A percentile compares a stretch with the other conserved stretches of the same genome.
Evolutionary conservation across 164 flowering plant genomes (phyloP).

Genomic region (Berberis vulgaris): DNA sequence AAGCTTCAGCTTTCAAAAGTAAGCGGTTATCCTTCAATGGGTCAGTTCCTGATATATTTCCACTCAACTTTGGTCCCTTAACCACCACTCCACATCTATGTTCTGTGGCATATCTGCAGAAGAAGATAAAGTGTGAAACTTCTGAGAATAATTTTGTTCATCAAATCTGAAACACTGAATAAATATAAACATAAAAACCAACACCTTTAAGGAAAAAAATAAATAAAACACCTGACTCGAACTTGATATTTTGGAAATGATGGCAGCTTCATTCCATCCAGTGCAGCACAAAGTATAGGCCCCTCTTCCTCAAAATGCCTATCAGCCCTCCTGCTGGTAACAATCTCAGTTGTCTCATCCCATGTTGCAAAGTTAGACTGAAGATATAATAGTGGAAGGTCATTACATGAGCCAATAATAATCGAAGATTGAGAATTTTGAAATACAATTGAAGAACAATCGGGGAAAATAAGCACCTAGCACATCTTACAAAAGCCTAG

Average conservation of each 20-base stretch:
- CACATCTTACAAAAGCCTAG: too few relatives aligned
- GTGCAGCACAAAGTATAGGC: slow-evolving; percentile 84
- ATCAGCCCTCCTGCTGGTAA: slow-evolving; percentile 87
- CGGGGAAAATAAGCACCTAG: too few relatives aligned
- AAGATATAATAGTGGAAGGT: slow-evolving; percentile 5
- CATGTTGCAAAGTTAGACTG: slow-evolving; percentile 95
- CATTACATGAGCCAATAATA: slow-evolving; percentile 3
- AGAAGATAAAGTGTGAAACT: neutral
- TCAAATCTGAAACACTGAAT: neutral
- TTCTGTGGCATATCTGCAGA: slow-evolving; percentile 77
- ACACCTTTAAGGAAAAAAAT: neutral
- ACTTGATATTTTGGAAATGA: slow-evolving; percentile 90
- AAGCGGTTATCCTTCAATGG: slow-evolving; percentile 88
- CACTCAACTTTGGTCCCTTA: slow-evolving; percentile 88
- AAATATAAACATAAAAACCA: neutral
- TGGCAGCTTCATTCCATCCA: slow-evolving; percentile 92
- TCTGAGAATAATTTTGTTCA: neutral
- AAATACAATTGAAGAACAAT: neutral
- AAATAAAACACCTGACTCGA: slow-evolving; percentile 63
- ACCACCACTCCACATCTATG: slow-evolving; percentile 99
- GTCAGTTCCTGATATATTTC: slow-evolving; percentile 98
- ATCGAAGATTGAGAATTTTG: neutral
- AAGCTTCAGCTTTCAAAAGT: slow-evolving; percentile 68
- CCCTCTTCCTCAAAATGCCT: slow-evolving; percentile 99
- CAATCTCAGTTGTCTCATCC: slow-evolving; percentile 79